Base-by-base conservation (phyloP, 2,329 filamentous ascomycete species). In the Claviceps arundinis region DNA sequence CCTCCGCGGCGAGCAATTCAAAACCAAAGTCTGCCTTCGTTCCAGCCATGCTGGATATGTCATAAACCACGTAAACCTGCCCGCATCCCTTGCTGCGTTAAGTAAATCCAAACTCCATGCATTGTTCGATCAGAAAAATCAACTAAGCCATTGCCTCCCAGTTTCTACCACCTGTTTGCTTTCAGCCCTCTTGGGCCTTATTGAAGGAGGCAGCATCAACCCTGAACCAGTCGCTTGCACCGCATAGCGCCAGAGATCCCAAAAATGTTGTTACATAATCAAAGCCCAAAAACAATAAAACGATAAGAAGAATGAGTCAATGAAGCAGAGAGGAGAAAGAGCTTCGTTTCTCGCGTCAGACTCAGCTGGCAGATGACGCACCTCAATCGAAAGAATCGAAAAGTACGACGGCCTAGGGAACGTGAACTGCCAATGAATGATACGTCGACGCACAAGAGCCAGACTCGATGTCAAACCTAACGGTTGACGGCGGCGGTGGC, bases 221-320 rank as follows among this genome's bases (percentile, higher is more conserved):
- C 47, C 45, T 37, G 34, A 47, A 44, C 49, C 46, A 46, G 46
- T 54, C 52, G 52, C 49, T 51, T 51, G 41, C 46, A 48, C 49
- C 49, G 47, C 45, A 40, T 13, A 49, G 52, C 52, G 49, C 49
- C 46, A 41, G 46, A 56, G 14, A 49, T 50, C 50, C 50, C 44
- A 53, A 50, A 53, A 34, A 53, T 59, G 58, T 58, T 66, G 59
- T 59, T 66, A 65, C 62, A 65, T 61, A 57, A 56, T 60, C 59
- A 56, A 56, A 60, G 55, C 14, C 44, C 44, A 47, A 44, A 34
- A 2, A 50, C 13, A 48, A 47, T 3, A 24, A 41, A 7, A 47
- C 14, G 38, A 41, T 37, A 47, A 44, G 24, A n/a, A 47, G 14
- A 38, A 42, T 37, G 42, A 8, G 40, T 26, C 5, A 1, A 42